Conservation (phyloP, 306 rosid genomes). For the Glycyrrhiza uralensis region DNA sequence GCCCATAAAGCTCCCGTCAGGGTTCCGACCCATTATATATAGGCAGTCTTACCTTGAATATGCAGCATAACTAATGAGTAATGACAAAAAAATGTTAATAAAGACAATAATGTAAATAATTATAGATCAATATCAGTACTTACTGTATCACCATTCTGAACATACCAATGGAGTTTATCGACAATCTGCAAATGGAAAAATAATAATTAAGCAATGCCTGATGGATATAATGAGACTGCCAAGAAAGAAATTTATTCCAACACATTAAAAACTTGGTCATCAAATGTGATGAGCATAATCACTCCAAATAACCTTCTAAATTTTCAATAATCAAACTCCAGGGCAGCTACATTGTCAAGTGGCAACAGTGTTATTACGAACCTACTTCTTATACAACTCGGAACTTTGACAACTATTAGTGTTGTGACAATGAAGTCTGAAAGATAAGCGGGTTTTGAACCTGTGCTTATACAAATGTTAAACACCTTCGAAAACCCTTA, state of each 20-base stretch:
- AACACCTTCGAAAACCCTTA: constrained; percentile 1
- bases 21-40: background rate
- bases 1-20: background rate
- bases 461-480: background rate
- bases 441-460: background rate
- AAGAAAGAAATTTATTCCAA: constrained; percentile 3
- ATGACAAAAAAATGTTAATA: background rate
- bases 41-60: background rate
- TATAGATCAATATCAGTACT: constrained; percentile 22
- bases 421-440: constrained; percentile 1
- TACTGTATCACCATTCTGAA: constrained; percentile 71
- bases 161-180: constrained; percentile 73
- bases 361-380: background rate
- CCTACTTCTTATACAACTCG: constrained; percentile 4
- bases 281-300: constrained; percentile 4
- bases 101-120: background rate
- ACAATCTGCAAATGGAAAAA: constrained; percentile 64
- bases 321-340: constrained; percentile 3
- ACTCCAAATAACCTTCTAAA: background rate
- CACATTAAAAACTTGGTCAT: background rate
- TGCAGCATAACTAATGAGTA: background rate
- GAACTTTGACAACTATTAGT: background rate
- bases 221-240: constrained; percentile 11
- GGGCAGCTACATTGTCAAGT: background rate
- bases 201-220: constrained; percentile 28